Base-by-base conservation (phyloP, 192 early-diverging fungal genomes). In the Coemansia sp. region DNA sequence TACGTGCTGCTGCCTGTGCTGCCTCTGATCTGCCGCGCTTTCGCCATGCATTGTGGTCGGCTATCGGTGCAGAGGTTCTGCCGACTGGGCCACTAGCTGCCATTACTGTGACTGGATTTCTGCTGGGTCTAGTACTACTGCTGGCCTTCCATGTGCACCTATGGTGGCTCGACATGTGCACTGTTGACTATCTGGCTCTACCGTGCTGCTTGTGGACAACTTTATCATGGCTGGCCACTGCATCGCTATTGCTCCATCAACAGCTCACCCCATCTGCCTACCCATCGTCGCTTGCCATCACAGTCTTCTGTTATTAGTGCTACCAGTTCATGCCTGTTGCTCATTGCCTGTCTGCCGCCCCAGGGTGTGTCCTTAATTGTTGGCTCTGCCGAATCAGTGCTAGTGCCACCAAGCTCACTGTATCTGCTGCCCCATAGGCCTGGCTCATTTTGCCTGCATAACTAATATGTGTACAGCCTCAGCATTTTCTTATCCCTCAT, bases 91-190 rank as follows among this genome's bases (percentile, higher is more conserved):
- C 56, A 0, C 3, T 53, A 37, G 39, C 41, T 4, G 52, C 65
- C 10, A 27, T 35, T 6, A 35, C 29, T 3, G 32, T 51, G 4
- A 60, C 61, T 14, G 64, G 43, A 52, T 64, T 73, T 43, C 61
- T 79, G 18, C 32, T 68, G 19, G 80, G 68, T n/a, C 45, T 77
- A 23, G 19, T 60, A 1, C 51, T 71, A 50, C 65, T 82, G 16
- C 62, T 82, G 32, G 68, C 41, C 14, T 74, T 77, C 59, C 80
- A 82, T 45, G 38, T 66, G 14, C 70, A 63, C 55, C 51, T 77
- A 27, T 64, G 74, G 64, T 71, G 68, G 56, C 47, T 51, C 29
- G 60, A 62, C 58, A 68, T 74, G 68, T 65, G 61, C 52, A 74
- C 80, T 5, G 62, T 67, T 3, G 71, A 77, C 14, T 77, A 71